Evolutionary conservation across 73 alveolate species (phyloP).

Genomic region (Paramecium sexaurelia): DNA sequence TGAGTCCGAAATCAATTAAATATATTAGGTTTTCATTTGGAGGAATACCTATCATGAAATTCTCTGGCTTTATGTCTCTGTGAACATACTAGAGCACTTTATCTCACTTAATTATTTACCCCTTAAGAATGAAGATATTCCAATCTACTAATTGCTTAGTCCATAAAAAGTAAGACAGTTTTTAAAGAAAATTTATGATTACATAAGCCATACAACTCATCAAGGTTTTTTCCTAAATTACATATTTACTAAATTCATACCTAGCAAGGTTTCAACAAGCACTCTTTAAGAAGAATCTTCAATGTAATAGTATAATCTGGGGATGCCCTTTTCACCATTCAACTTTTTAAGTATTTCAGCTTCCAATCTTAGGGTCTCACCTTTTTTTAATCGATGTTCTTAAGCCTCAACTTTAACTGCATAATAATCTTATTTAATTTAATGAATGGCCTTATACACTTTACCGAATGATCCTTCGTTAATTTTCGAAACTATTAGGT

Average conservation of each 20-base stretch:
- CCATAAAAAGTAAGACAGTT: slow-evolving; percentile 84
- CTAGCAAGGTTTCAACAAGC: slow-evolving; percentile 83
- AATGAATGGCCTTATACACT: neutral
- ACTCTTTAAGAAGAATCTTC: slow-evolving; percentile 80
- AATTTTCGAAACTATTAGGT: neutral
- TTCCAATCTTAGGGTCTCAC: slow-evolving; percentile 17
- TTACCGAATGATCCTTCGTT: neutral
- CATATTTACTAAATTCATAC: neutral
- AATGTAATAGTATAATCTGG: slow-evolving; percentile 29
- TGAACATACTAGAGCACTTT: slow-evolving; percentile 55
- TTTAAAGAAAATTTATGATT: slow-evolving; percentile 80
- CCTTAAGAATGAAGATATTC: slow-evolving; percentile 79
- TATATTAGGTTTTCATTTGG: slow-evolving; percentile 75
- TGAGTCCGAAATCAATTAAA: slow-evolving; percentile 92
- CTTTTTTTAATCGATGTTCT: neutral
- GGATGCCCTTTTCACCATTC: slow-evolving; percentile 16
- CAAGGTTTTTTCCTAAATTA: slow-evolving; percentile 84
- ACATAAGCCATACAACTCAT: slow-evolving; percentile 79
- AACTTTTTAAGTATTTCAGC: neutral
- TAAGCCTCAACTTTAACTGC: slow-evolving; percentile 17
- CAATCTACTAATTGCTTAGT: slow-evolving; percentile 83
- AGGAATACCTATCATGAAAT: slow-evolving; percentile 73
- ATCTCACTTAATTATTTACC: neutral
- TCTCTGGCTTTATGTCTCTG: slow-evolving; percentile 87
- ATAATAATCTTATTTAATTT: slow-evolving; percentile 7